Evolutionary conservation across 345 rosid species (phyloP), one percentile per base, ranked within the genome.

Genomic region (Fremontodendron californicum): DNA sequence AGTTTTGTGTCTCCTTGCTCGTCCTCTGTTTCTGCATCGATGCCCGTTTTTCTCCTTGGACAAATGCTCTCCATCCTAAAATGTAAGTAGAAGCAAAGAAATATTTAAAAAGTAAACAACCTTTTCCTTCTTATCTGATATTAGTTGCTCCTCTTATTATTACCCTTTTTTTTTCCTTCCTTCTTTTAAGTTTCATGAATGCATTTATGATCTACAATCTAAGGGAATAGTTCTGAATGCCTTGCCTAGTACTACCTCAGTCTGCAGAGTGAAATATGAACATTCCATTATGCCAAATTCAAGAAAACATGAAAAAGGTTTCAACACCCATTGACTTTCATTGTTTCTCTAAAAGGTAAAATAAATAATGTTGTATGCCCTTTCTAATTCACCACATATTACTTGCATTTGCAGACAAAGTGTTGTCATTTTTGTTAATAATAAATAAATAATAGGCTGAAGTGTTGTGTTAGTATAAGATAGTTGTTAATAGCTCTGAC

Each of bases 1-100:
- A 73, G 87, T 78, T 77, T 85, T 88, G 70, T 81, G 88, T 81
- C 85, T 88, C 77, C 90, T 89, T 33, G 83, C 70, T 43, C 88
- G 85, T 63, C 92, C 97, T 16, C 79, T 79, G 70, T 84, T 85
- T 73, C 85, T 82, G 70, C 71, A 82, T 75, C 76, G 84, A 66
- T 86, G 88, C 72, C 87, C 97, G 77, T 84, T 88, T 82, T 86
- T 92, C 61, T 88, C 93, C 84, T 84, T 91, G 16, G 84, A 75
- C 62, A 64, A 45, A 77, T 79, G 85, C 5, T 86, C 93, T 12
- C 79, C 84, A 0, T 84, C 92, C 97, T 92, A 82, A 27, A 74
- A 81, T 39, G 5, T n/a, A n/a, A n/a, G 6, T 35, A 66, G 25
- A 52, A 51, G 21, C 37, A 43, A 68, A 43, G 18, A 68, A 65